Conservation (phyloP, 495 filamentous ascomycete species). For the Aspergillus nidulans region DNA sequence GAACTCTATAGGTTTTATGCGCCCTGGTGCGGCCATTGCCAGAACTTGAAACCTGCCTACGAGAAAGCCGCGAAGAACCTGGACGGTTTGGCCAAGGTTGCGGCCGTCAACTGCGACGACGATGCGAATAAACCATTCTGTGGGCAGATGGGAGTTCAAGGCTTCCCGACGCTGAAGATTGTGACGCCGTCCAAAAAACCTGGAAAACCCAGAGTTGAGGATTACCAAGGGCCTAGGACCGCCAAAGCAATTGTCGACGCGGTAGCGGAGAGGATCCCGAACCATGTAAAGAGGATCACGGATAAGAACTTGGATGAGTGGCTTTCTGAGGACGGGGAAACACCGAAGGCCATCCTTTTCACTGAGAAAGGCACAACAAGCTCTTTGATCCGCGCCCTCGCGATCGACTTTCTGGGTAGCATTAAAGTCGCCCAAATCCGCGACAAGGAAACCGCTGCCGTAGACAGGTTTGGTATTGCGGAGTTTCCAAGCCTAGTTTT, state of each 20-base stretch:
- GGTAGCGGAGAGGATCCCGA: constrained; percentile 81
- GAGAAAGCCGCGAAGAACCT: constrained; percentile 90
- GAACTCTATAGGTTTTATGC: constrained; percentile 74
- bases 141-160: constrained; percentile 81
- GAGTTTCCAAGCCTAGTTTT: constrained; percentile 80
- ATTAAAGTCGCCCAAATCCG: constrained; percentile 81
- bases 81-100: constrained; percentile 86
- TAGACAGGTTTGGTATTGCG: constrained; percentile 68
- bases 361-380: constrained; percentile 89
- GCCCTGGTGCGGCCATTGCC: constrained; percentile 94
- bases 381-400: constrained; percentile 74
- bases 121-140: constrained; percentile 91
- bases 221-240: constrained; percentile 80
- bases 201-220: constrained; percentile 81
- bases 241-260: constrained; percentile 85
- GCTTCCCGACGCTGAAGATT: constrained; percentile 96
- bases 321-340: constrained; percentile 65
- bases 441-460: constrained; percentile 69
- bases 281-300: constrained; percentile 77
- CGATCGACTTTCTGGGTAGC: constrained; percentile 84
- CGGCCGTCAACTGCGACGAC: constrained; percentile 92
- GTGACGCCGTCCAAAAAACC: constrained; percentile 77
- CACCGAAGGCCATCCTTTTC: constrained; percentile 86
- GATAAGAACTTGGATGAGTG: constrained; percentile 77
- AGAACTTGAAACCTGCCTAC: constrained; percentile 91